Percentiles rank a stretch among this genome's conserved stretches.
phyloP scores from a whole-genome alignment of 306 rosid genomes.

The Senna tora region DNA sequence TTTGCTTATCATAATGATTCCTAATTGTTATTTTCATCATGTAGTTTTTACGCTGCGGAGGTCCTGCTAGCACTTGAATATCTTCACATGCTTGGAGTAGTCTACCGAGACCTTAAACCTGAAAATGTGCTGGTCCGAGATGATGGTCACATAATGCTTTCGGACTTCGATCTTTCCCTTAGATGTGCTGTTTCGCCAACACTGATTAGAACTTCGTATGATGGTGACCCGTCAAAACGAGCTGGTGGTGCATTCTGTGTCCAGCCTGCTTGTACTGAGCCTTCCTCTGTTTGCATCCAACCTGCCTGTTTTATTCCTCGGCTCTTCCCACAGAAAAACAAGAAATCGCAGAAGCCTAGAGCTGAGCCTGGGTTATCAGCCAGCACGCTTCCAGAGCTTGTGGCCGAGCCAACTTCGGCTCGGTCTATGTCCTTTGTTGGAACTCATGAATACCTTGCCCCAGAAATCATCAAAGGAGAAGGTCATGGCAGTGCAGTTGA shows the following conservation, averaged over 20 bases:
- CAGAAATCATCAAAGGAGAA: constrained; percentile 95
- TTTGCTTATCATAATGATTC: constrained; percentile 3
- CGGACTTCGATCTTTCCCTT: constrained; percentile 96
- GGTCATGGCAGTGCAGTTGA: constrained; percentile 99
- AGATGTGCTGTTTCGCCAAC: constrained; percentile 92
- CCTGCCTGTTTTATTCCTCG: constrained; percentile 93
- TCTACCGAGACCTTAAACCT: constrained; percentile 96
- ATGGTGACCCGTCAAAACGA: constrained; percentile 83
- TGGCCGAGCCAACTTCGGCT: constrained; percentile 96
- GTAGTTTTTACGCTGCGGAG: constrained; percentile 98
- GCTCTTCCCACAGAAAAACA: constrained; percentile 84
- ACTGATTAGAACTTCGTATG: constrained; percentile 66
- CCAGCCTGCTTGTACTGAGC: constrained; percentile 96
- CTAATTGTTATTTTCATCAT: constrained; percentile 31
- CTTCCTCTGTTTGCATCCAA: constrained; percentile 88
- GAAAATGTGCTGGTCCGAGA: constrained; percentile 98
- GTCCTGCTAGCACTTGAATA: constrained; percentile 94
- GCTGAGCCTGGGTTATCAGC: constrained; percentile 65
- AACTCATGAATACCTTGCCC: constrained; percentile 97
- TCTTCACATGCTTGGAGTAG: constrained; percentile 99
- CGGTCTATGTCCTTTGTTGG: constrained; percentile 99
- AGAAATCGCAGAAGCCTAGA: constrained; percentile 66
- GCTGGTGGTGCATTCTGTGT: constrained; percentile 88
- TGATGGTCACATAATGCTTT: constrained; percentile 99
- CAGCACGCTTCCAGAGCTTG: constrained; percentile 88